These are phyloP conservation scores for Venturia carpophila DNA, from an alignment of 2,329 filamentous ascomycete species.

Conservation along the genomic window DNA sequence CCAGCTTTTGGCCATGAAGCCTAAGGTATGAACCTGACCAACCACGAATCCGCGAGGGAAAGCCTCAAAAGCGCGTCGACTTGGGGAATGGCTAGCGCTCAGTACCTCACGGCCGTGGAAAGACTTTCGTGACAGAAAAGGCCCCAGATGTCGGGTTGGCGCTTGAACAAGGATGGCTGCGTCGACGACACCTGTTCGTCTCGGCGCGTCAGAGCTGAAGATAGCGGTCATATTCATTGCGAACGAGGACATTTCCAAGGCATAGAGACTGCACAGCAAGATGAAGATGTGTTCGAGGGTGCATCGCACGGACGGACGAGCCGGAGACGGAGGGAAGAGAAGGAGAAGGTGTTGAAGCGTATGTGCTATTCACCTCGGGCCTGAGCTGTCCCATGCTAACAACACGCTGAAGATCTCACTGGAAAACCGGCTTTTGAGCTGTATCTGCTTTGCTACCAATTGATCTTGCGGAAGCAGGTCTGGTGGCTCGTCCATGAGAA, in stretches of 20 bases:
- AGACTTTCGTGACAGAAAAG: neutral
- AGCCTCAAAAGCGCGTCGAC: neutral
- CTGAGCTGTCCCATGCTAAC: neutral
- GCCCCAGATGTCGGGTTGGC: neutral
- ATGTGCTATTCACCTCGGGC: neutral
- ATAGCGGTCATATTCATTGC: slow-evolving; percentile 3
- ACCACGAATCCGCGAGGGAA: neutral
- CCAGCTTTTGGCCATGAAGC: neutral
- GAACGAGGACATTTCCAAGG: slow-evolving; percentile 12
- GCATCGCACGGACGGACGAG: neutral
- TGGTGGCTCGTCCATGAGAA: slow-evolving; percentile 61
- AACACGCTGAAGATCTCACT: slow-evolving; percentile 37
- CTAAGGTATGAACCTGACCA: neutral
- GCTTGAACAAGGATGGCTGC: slow-evolving; percentile 14
- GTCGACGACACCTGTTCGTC: slow-evolving; percentile 15
- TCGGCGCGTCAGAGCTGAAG: neutral
- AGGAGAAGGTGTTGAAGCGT: slow-evolving; percentile 14
- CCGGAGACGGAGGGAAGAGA: slow-evolving; percentile 12
- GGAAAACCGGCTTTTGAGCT: slow-evolving; percentile 67
- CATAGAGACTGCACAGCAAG: neutral
- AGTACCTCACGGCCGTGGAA: neutral
- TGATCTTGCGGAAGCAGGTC: slow-evolving; percentile 76
- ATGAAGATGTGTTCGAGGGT: slow-evolving; percentile 17
- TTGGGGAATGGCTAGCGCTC: neutral
- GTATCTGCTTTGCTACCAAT: slow-evolving; percentile 76